Evolutionary conservation across 2,329 filamentous ascomycete species (phyloP), one percentile per base, ranked within the genome.

Genomic region (Nemania sp.): DNA sequence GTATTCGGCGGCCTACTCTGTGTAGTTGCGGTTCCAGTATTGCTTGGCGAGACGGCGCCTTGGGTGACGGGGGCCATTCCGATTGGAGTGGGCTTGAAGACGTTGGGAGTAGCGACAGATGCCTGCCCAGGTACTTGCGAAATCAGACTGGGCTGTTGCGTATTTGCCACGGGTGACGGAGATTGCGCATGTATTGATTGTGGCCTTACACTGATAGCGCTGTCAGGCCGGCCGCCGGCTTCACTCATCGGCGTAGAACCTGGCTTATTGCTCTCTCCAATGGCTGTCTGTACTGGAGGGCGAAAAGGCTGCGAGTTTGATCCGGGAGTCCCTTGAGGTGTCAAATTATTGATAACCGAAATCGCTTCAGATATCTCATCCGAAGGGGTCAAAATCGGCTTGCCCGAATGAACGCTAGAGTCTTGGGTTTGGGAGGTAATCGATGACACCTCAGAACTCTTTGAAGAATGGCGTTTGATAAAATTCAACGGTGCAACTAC

Each of bases 401-500:
- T 43, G 18, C 43, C 27, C 7, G 45, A 43, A 15, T 64, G 32
- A n/a, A 38, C 20, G 18, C 11, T 41, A 4, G 64, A 58, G 4
- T 53, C 20, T 20, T 65, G 65, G n/a, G 27, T 29, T 41, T 64
- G 62, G 45, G 35, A 45, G 38, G 51, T 60, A 35, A 64, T 51
- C 2, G 68, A 69, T 3, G 60, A 62, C 3, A 64, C 62, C 32
- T 62, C 57, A 47, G 68, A 69, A 26, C 63, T 70, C 20, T 67
- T 64, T 54, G 67, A 69, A 32, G 68, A 69, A 20, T 66, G 62
- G 18, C 66, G 73, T 53, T 69, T 75, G 8, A 71, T 63, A 52
- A 75, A 49, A 6, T 56, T 68, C 43, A 74, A 57, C 15, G 75
- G 73, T n/a, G 73, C 70, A 64, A 73, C 65, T 6, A 64, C 66